phyloP scores from a whole-genome alignment of 148 eudicot species.

The Nepenthes gracilis region DNA sequence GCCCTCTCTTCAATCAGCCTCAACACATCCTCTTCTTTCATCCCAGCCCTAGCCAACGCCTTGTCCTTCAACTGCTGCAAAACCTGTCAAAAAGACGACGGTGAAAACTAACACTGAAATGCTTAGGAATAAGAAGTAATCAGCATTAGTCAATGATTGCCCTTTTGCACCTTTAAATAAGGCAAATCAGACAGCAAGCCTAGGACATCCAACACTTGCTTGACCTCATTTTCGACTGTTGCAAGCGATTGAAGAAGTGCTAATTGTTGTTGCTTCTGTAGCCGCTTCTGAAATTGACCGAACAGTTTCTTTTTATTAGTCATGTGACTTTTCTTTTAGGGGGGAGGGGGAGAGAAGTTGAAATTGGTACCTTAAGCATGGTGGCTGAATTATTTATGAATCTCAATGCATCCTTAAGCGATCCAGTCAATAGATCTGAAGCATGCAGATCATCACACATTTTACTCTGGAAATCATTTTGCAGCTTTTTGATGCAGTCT shows the following conservation, averaged over 20 bases:
- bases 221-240: conserved; percentile 41
- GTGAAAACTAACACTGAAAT: neutral
- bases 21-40: conserved; percentile 50
- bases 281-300: conserved; percentile 51
- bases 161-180: conserved; percentile 49
- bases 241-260: conserved; percentile 33
- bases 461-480: conserved; percentile 37
- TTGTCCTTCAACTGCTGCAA: conserved; percentile 66
- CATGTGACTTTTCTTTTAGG: no score
- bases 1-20: conserved; percentile 49
- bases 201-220: conserved; percentile 45
- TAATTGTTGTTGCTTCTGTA: conserved; percentile 38
- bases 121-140: neutral
- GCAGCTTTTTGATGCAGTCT: conserved; percentile 39
- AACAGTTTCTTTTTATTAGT: neutral
- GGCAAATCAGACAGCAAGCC: conserved; percentile 54
- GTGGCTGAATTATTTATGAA: conserved; percentile 37
- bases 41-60: conserved; percentile 55
- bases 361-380: conserved; percentile 45
- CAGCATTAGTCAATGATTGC: neutral
- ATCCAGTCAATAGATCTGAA: conserved; percentile 40
- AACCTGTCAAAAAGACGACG: conserved; percentile 31
- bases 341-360: no score
- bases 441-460: conserved; percentile 80
- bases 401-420: conserved; percentile 54